Evolutionary conservation across 352 stramenopile genomes (phyloP), one percentile per base, ranked within the genome.

Genomic region (Phytophthora aleatoria): DNA sequence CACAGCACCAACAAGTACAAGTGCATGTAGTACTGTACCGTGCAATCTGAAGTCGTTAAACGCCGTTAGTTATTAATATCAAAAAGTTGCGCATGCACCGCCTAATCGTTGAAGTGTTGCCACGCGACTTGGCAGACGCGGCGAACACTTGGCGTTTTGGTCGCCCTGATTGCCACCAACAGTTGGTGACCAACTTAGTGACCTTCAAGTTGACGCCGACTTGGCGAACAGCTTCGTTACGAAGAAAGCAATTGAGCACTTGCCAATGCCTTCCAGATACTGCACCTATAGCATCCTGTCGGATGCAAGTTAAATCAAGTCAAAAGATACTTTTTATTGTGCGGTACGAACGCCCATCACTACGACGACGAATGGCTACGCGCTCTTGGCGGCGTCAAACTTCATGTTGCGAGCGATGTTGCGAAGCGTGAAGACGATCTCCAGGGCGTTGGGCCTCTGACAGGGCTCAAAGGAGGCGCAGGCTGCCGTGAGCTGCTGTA

Each of bases 391-490:
- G 33, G 31, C 10, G 42, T 73, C 52, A 42, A 54, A 76, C 13
- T 47, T 56, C 44, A 65, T 52, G 26, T 15, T 49, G 2, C 64
- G 54, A 5, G 64, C 52, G 49, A 76, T 76, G 54, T 64, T 73
- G 43, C 77, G 75, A 42, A 87, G 58, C 31, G 67, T 66, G 52
- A 83, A 83, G 15, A 83, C 73, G 49, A 87, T 82, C 59, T 86
- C 64, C 41, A 79, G 68, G 26, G 77, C 80, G 26, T 67, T 85
- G 31, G 80, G 80, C 2, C 80, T 72, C 7, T 80, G 62, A 5
- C 57, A 62, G 7, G 76, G 64, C 2, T 74, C 60, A 38, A 76
- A 64, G 2, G 57, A 61, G 20, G 81, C 52, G 28, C 80, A 90
- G 2, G 64, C 41, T 10, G 51, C 48, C 15, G 72, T 79, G 39